A percentile compares a stretch with the other conserved stretches of the same genome.
phyloP scores from a whole-genome alignment of 2,329 filamentous ascomycete genomes.

The Colletotrichum salicis region DNA sequence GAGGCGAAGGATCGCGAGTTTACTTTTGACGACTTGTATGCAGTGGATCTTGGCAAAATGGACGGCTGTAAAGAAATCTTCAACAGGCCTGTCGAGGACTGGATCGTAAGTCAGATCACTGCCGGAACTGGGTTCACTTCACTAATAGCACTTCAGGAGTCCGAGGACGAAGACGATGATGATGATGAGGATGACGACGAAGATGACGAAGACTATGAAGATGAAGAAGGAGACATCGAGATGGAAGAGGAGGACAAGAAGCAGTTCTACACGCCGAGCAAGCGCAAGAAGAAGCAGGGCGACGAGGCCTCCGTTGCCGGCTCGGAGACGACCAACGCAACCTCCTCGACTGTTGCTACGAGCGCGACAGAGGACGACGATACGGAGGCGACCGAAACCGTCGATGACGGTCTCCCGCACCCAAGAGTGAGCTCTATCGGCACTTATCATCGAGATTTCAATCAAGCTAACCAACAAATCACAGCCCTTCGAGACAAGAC shows the following conservation, averaged over 20 bases:
- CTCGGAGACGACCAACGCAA: conserved; percentile 41
- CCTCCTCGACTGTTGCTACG: conserved; percentile 41
- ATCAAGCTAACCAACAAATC: conserved; percentile 36
- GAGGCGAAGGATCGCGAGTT: conserved; percentile 96
- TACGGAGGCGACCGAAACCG: conserved; percentile 60
- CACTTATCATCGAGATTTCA: background rate
- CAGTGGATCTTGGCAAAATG: conserved; percentile 92
- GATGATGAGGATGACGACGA: conserved; percentile 67
- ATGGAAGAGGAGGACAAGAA: conserved; percentile 57
- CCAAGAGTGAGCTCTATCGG: conserved; percentile 57
- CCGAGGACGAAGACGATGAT: conserved; percentile 69
- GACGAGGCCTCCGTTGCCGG: conserved; percentile 47
- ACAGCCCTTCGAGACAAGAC: conserved; percentile 86
- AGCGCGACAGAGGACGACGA: conserved; percentile 55
- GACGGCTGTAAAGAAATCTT: conserved; percentile 95
- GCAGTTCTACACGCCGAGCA: conserved; percentile 61
- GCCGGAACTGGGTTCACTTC: conserved; percentile 40
- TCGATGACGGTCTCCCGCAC: conserved; percentile 81
- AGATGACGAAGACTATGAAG: conserved; percentile 63
- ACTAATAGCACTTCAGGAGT: conserved; percentile 56
- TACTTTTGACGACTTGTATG: conserved; percentile 95
- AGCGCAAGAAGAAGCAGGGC: conserved; percentile 66
- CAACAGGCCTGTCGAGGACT: conserved; percentile 83
- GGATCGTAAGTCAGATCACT: conserved; percentile 69
- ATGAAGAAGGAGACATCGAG: conserved; percentile 57